Evolutionary conservation across 345 rosid genomes (phyloP).

Genomic region (Eucalyptus lansdowneana): DNA sequence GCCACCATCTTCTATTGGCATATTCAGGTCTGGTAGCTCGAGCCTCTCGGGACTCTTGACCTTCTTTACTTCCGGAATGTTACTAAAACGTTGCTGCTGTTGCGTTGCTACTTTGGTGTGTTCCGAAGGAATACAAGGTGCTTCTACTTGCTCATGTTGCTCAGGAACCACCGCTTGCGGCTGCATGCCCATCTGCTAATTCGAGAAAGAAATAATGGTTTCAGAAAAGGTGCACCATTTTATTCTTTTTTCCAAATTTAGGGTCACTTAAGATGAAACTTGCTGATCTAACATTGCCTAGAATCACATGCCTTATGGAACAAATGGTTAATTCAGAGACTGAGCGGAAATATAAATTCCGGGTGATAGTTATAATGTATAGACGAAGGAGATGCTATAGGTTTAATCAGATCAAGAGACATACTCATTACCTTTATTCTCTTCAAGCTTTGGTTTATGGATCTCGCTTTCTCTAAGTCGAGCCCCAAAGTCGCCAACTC

Average conservation of each 20-base stretch:
- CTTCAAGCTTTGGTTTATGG: slow-evolving; percentile 43
- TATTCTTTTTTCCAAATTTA: not conserved
- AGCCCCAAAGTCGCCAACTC: slow-evolving; percentile 26
- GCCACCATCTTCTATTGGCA: slow-evolving; percentile 31
- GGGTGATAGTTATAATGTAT: not conserved
- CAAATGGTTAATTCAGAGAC: not conserved
- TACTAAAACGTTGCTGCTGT: not conserved
- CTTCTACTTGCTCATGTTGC: not conserved
- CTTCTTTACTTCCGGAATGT: not conserved
- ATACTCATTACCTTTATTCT: slow-evolving; percentile 36
- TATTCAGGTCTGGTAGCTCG: slow-evolving; percentile 57
- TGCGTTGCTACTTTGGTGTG: not conserved
- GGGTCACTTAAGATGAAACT: not conserved
- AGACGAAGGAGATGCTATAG: not conserved
- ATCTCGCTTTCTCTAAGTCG: slow-evolving; percentile 38
- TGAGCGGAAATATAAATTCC: not conserved
- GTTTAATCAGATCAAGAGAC: not conserved
- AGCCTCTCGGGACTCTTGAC: not conserved
- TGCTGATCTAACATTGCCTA: not conserved
- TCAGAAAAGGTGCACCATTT: not conserved
- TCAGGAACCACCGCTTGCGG: not conserved
- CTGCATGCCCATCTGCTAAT: not conserved
- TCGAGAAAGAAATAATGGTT: not conserved
- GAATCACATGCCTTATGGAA: not conserved
- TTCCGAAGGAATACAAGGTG: not conserved